Evolutionary conservation across 768 basidiomycete genomes (phyloP).

Genomic region (Mycena metata): DNA sequence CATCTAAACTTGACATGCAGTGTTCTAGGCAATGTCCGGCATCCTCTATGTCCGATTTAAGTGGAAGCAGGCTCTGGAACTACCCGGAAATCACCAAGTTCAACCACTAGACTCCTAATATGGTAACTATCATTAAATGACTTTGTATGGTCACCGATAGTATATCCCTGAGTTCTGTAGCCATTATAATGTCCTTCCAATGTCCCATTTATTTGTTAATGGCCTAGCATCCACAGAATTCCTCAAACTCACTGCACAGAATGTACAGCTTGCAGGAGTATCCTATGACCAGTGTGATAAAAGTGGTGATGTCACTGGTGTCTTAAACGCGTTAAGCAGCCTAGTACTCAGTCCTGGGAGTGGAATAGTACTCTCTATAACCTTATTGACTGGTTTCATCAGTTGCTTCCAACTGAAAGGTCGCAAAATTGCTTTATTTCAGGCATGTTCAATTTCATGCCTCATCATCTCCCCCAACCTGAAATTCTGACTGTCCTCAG

Average conservation of each 20-base stretch:
- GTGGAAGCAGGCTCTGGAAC: too few relatives aligned
- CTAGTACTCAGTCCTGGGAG: conserved; percentile 17
- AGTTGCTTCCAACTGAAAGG: conserved; percentile 7
- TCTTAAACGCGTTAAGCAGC: conserved; percentile 3
- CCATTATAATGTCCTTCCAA: conserved; percentile 7
- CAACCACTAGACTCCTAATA: conserved; percentile 1
- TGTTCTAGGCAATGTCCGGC: too few relatives aligned
- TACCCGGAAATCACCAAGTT: too few relatives aligned
- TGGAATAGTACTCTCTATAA: conserved; percentile 3
- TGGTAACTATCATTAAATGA: conserved; percentile 11
- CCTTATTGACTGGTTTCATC: not conserved
- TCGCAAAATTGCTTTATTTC: not conserved
- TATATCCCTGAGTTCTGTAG: conserved; percentile 11
- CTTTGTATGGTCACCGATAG: conserved; percentile 6
- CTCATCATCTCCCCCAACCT: too few relatives aligned
- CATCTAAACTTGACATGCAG: too few relatives aligned
- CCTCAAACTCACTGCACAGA: conserved; percentile 13
- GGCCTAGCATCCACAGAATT: conserved; percentile 9
- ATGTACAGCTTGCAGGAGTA: conserved; percentile 10
- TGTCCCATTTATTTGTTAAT: not conserved
- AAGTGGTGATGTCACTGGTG: not conserved
- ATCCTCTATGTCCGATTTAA: too few relatives aligned
- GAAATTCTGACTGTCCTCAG: too few relatives aligned
- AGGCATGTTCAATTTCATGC: not conserved
- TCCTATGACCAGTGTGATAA: conserved; percentile 6